phyloP scores from a whole-genome alignment of 169 alveolate genomes.

The Cryptosporidium felis region DNA sequence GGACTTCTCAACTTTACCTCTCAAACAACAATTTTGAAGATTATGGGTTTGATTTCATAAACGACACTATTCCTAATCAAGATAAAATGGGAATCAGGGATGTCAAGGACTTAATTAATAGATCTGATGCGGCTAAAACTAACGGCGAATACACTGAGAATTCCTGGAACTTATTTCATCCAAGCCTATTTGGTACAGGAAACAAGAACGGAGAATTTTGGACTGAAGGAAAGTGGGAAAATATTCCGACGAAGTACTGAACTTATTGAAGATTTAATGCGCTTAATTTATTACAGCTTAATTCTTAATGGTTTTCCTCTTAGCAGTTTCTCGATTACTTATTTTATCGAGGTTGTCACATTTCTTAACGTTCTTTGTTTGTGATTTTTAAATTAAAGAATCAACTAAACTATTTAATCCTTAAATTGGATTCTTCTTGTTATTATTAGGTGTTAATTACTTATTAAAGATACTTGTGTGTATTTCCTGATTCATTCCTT shows the following conservation, averaged over 20 bases:
- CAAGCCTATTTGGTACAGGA: conserved; percentile 6
- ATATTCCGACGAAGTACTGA: not conserved
- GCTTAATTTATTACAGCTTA: conserved; percentile 28
- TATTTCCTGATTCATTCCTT: not conserved
- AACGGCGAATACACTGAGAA: not conserved
- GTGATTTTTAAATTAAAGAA: conserved; percentile 15
- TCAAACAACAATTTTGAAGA: conserved; percentile 1
- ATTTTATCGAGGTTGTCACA: not conserved
- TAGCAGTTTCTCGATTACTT: conserved; percentile 4
- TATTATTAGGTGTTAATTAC: not conserved
- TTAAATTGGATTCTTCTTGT: not conserved
- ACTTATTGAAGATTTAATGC: not conserved
- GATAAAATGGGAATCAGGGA: conserved; percentile 1
- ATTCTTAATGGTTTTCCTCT: conserved; percentile 36
- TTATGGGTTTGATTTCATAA: conserved; percentile 5
- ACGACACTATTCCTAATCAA: not conserved
- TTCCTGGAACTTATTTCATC: conserved; percentile 55
- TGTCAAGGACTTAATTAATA: not conserved
- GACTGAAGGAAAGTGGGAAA: conserved; percentile 52
- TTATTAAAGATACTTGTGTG: not conserved
- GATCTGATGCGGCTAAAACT: not conserved
- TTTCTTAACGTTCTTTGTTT: conserved; percentile 42
- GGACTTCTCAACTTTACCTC: not conserved
- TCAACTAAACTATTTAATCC: conserved; percentile 45
- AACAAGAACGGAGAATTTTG: conserved; percentile 9